Evolutionary conservation across 352 stramenopile genomes (phyloP), one percentile per base, ranked within the genome.

Genomic region (Globisporangium splendens): DNA sequence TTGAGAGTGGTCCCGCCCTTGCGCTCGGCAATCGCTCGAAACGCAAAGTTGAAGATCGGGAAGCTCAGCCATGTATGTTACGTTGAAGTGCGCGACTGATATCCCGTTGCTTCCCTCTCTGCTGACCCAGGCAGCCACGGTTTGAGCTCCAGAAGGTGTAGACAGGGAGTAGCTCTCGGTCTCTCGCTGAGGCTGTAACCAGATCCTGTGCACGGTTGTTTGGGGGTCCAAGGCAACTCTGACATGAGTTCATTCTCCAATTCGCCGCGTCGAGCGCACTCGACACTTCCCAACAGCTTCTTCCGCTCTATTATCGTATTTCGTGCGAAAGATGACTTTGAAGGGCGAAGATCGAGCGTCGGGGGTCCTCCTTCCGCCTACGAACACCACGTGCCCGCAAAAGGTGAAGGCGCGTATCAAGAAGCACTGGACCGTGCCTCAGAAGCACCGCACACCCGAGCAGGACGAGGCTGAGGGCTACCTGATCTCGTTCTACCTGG

Each of bases 381-480:
- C 63, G 7, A 72, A 75, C 47, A 65, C 61, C 28, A 66, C 52
- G 15, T 83, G 70, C 54, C 59, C 71, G 15, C 43, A 68, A 24
- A 49, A 60, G 13, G 67, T 68, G 41, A 62, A 71, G 43, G 57
- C 48, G 50, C 62, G 56, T 24, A 59, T 83, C 35, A 56, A 63
- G 15, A 52, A 65, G 47, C 71, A 88, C 63, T 88, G 73, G 75
- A 88, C 77, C 11, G 74, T 85, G 18, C 59, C 66, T 21, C 62
- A 54, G 33, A 79, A 76, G 50, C 51, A 66, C 28, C 70, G 74
- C 57, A 70, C 75, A 8, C 17, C 59, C 2, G 70, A 80, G 49
- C 75, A 89, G 42, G 73, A 84, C 46, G 74, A 75, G 12, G 77
- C 77, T 17, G 77, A 87, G 46, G 59, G 72, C 35, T 78, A 79